Conservation (phyloP, 2,329 filamentous ascomycete genomes). For the Hypoxylon sp. region DNA sequence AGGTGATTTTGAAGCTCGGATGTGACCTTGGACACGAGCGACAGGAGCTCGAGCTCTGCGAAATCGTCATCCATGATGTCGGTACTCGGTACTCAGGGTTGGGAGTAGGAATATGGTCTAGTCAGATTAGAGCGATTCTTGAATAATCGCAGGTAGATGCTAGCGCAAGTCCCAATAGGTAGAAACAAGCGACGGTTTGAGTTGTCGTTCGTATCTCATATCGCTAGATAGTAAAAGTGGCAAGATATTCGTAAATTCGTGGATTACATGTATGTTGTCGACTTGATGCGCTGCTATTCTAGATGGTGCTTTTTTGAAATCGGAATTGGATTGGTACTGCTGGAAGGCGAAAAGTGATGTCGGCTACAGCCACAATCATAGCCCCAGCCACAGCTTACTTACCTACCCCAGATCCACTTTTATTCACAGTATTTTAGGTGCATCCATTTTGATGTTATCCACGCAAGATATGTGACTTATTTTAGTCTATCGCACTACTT, state of each 20-base stretch:
- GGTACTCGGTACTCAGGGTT: conserved; percentile 15
- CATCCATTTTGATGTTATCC: background rate
- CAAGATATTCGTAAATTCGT: background rate
- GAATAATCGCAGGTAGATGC: conserved; percentile 3
- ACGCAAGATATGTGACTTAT: too few relatives aligned
- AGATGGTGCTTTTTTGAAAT: conserved; percentile 4
- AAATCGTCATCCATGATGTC: conserved; percentile 89
- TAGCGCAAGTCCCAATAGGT: conserved; percentile 20
- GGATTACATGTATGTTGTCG: conserved; percentile 19
- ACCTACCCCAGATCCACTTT: background rate
- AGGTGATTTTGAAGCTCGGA: conserved; percentile 96
- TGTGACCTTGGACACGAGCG: conserved; percentile 93
- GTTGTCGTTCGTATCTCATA: conserved; percentile 27
- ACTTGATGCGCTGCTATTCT: conserved; percentile 2
- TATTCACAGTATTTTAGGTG: background rate
- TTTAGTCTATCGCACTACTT: too few relatives aligned
- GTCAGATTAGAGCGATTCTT: conserved; percentile 1
- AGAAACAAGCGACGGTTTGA: conserved; percentile 36
- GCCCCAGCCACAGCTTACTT: background rate
- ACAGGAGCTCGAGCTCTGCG: conserved; percentile 90
- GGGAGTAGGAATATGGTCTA: conserved; percentile 1
- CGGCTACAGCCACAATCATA: conserved; percentile 1
- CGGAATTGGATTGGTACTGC: background rate
- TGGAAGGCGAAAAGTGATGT: conserved; percentile 21
- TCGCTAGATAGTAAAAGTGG: conserved; percentile 6